Percentiles rank a stretch among this genome's conserved stretches.
These are phyloP conservation scores for Colletotrichum sp. DNA, from an alignment of 2,329 filamentous ascomycete genomes.

Conservation along the genomic window DNA sequence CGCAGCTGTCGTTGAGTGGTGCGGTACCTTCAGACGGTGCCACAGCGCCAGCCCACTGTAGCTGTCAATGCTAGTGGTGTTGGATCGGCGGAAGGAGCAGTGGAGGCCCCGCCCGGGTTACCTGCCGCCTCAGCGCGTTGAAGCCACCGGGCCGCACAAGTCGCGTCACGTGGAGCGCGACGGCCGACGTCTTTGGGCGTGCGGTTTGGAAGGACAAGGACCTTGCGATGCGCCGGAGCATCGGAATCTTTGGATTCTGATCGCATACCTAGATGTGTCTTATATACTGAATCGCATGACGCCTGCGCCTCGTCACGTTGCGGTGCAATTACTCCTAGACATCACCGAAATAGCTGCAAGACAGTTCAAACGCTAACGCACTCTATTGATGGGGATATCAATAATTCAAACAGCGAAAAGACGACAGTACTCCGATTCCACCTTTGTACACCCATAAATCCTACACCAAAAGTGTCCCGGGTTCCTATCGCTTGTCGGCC, in stretches of 20 bases:
- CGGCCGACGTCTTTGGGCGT: not conserved
- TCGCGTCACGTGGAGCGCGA: slow-evolving; percentile 8
- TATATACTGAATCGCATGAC: not conserved
- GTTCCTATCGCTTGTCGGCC: not conserved
- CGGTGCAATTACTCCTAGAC: not conserved
- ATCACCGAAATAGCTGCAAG: not conserved
- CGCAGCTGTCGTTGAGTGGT: not conserved
- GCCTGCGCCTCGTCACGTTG: not conserved
- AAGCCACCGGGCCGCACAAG: not conserved
- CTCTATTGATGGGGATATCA: slow-evolving; percentile 15
- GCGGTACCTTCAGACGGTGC: not conserved
- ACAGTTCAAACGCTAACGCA: not conserved
- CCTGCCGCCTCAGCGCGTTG: not conserved
- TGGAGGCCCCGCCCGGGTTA: not conserved
- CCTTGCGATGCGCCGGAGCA: not conserved
- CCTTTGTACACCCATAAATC: slow-evolving; percentile 4
- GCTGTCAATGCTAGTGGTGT: not conserved
- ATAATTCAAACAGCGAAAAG: not conserved
- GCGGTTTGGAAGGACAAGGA: not conserved
- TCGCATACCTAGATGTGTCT: not conserved
- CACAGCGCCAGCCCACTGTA: not conserved
- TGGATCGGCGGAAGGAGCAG: not conserved
- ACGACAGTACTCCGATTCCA: slow-evolving; percentile 3
- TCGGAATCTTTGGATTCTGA: not conserved
- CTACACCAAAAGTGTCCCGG: not conserved